Percentiles rank a stretch among this genome's conserved stretches.
phyloP scores from a whole-genome alignment of 2,329 filamentous ascomycete species.

The Fusarium scirpi region DNA sequence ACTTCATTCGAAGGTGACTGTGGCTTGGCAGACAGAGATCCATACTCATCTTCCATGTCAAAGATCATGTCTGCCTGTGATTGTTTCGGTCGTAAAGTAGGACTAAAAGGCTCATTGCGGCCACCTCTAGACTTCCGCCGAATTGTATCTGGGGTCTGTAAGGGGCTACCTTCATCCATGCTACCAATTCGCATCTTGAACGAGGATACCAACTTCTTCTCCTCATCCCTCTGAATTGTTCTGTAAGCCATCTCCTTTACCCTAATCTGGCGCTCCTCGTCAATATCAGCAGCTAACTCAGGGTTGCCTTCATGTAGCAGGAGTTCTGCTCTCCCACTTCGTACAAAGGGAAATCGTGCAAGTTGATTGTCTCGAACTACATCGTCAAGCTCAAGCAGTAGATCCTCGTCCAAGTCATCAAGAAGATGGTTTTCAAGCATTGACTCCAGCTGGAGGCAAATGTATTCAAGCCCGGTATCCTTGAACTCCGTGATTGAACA shows the following conservation, averaged over 20 bases:
- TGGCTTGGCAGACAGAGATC: conserved; percentile 48
- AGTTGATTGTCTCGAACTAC: conserved; percentile 87
- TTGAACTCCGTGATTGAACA: conserved; percentile 89
- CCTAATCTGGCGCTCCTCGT: conserved; percentile 75
- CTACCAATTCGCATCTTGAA: conserved; percentile 71
- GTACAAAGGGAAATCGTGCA: conserved; percentile 79
- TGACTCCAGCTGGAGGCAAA: conserved; percentile 89
- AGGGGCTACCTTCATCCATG: conserved; percentile 69
- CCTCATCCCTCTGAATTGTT: conserved; percentile 71
- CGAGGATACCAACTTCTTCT: conserved; percentile 71
- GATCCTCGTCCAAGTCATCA: conserved; percentile 84
- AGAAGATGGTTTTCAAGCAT: conserved; percentile 92
- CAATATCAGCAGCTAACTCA: conserved; percentile 71
- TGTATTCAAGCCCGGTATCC: conserved; percentile 87
- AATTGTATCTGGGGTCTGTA: conserved; percentile 57
- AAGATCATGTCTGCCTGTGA: conserved; percentile 87
- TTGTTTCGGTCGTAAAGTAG: conserved; percentile 74
- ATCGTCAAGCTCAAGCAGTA: conserved; percentile 83
- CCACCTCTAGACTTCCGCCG: conserved; percentile 61
- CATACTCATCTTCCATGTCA: conserved; percentile 87
- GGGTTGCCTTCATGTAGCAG: conserved; percentile 74
- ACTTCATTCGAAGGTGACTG: conserved; percentile 40
- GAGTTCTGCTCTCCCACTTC: conserved; percentile 78
- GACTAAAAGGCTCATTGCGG: conserved; percentile 71
- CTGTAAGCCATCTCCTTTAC: conserved; percentile 83